Base-by-base conservation (phyloP, 345 rosid species). In the Cardiospermum halicacabum region DNA sequence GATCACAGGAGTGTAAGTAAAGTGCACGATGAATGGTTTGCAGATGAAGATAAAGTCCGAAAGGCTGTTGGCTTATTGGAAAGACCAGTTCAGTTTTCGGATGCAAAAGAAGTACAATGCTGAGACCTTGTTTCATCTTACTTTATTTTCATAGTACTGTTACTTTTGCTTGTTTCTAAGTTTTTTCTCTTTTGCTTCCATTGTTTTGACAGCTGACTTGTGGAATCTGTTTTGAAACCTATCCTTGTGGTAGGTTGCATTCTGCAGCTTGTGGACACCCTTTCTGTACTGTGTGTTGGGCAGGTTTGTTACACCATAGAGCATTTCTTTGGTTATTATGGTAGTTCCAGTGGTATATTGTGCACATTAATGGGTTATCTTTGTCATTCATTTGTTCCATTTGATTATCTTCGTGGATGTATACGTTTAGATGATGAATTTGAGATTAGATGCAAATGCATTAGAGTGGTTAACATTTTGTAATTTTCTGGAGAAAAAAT, bases 1-100 rank as follows among this genome's bases (percentile, higher is more conserved):
- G 26, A 4, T 60, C 48, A 11, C 80, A 90, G 97, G 97, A 87
- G 84, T 69, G 81, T 90, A 25, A 72, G 91, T 74, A 87, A 82
- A 66, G 91, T 87, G 59, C 83, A 84, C 74, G 96, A 90, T 73
- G 96, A 85, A 77, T 90, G 96, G 96, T 90, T 90, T 87, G 92
- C 92, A 16, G 83, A 87, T 50, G 96, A 90, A 64, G 90, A 81
- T 55, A 81, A 68, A 37, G 94, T 87, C 53, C 84, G 95, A 58
- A 69, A 71, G 53, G 69, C 86, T 68, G 92, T 90, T 74, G 97
- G 97, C 49, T 84, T 90, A 50, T 68, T 82, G 74, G 85, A 80
- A 48, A 74, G 69, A 76, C 89, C 75, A 48, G 75, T 73, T 66
- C 71, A 69, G 37, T 77, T 70, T 49, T 77, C 81, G 2, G 56